Evolutionary conservation across 2,329 filamentous ascomycete genomes (phyloP).

Genomic region (Ophiostoma perfectum): DNA sequence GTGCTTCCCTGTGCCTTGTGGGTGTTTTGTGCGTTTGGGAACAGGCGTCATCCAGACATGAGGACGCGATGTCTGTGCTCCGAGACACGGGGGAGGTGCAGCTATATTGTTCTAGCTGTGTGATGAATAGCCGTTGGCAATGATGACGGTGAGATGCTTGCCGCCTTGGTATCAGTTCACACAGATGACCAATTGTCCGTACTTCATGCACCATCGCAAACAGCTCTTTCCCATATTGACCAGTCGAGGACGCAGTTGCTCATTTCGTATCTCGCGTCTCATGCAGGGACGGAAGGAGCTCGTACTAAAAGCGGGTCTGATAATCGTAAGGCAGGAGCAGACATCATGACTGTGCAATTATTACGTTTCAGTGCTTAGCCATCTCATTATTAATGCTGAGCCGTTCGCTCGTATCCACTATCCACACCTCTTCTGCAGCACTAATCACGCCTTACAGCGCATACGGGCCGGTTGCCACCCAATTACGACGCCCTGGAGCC

Average conservation of each 20-base stretch:
- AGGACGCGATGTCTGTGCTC: neutral
- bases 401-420: neutral
- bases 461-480: neutral
- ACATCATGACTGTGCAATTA: neutral
- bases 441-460: neutral
- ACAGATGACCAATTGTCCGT: neutral
- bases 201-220: neutral
- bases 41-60: neutral
- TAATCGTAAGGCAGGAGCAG: neutral
- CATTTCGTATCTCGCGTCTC: neutral
- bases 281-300: neutral
- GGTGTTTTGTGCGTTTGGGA: constrained; percentile 6
- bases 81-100: neutral
- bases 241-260: neutral
- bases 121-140: no score
- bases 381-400: neutral
- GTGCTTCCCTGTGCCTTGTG: neutral
- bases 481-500: neutral
- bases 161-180: neutral
- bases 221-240: neutral
- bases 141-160: neutral
- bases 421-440: neutral
- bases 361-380: no score
- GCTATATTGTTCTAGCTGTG: neutral
- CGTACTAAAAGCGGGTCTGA: neutral